A percentile compares a stretch with the other conserved stretches of the same genome.
Evolutionary conservation across 352 stramenopile species (phyloP).

Genomic region (Phytophthora pini): DNA sequence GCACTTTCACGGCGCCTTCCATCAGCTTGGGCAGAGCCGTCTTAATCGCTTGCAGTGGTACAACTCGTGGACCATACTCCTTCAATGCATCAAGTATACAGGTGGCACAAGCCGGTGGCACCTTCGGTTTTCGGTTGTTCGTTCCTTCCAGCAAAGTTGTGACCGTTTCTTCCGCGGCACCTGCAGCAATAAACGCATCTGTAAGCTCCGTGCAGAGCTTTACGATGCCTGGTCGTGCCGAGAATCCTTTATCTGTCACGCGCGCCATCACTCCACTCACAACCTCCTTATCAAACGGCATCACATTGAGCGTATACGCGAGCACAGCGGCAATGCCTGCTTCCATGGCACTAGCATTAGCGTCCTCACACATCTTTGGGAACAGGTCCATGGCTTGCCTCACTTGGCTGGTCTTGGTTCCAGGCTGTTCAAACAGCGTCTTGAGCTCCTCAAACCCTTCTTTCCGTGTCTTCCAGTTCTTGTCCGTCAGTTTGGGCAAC

Average conservation of each 20-base stretch:
- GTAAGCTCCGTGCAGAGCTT: slow-evolving; percentile 86
- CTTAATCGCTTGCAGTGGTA: slow-evolving; percentile 79
- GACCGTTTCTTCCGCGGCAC: slow-evolving; percentile 80
- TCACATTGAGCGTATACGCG: slow-evolving; percentile 67
- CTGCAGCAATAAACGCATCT: slow-evolving; percentile 72
- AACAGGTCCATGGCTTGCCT: slow-evolving; percentile 67
- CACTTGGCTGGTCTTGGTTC: slow-evolving; percentile 52
- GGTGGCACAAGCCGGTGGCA: slow-evolving; percentile 73
- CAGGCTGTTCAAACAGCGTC: slow-evolving; percentile 56
- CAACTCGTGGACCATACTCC: slow-evolving; percentile 77
- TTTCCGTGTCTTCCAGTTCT: slow-evolving; percentile 90
- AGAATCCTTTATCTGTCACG: slow-evolving; percentile 86
- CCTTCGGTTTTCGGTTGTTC: slow-evolving; percentile 89
- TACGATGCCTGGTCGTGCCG: slow-evolving; percentile 72
- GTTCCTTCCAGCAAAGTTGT: slow-evolving; percentile 80
- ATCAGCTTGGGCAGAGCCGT: slow-evolving; percentile 69
- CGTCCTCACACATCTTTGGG: slow-evolving; percentile 83
- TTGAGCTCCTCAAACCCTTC: slow-evolving; percentile 84
- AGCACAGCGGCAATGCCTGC: slow-evolving; percentile 75
- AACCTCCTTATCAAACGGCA: slow-evolving; percentile 76
- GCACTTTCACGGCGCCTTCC: slow-evolving; percentile 86
- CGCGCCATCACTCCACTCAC: slow-evolving; percentile 76
- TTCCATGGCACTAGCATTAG: slow-evolving; percentile 85
- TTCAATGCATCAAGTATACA: slow-evolving; percentile 77
- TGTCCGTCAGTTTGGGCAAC: slow-evolving; percentile 70